Evolutionary conservation across 2,329 filamentous ascomycete genomes (phyloP).

Genomic region (Thyridium curvatum): DNA sequence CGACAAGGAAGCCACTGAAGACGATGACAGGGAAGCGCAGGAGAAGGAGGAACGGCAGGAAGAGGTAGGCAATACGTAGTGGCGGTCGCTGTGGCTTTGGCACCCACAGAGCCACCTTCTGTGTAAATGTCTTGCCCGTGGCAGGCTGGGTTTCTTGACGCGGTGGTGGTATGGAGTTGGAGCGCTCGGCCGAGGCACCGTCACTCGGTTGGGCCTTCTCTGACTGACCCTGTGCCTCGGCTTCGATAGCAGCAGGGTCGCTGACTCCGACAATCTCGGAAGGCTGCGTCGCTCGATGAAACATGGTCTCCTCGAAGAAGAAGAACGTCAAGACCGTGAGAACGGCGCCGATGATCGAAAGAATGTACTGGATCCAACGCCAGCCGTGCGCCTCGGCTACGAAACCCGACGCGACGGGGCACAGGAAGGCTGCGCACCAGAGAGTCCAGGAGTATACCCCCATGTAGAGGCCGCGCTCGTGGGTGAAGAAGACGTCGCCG

Average conservation of each 20-base stretch:
- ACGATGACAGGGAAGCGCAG: conserved; percentile 14
- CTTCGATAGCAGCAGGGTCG: background rate
- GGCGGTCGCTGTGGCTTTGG: too few relatives aligned
- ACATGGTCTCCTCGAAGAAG: conserved; percentile 18
- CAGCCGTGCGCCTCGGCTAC: conserved; percentile 14
- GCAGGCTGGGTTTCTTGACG: too few relatives aligned
- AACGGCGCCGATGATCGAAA: conserved; percentile 9
- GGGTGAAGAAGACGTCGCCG: conserved; percentile 12
- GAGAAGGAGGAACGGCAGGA: conserved; percentile 3
- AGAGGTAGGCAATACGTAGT: too few relatives aligned
- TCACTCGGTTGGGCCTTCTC: too few relatives aligned
- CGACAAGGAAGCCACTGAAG: too few relatives aligned
- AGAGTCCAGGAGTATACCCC: conserved; percentile 14
- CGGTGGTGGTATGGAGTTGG: too few relatives aligned
- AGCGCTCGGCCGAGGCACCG: too few relatives aligned
- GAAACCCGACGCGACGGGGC: conserved; percentile 14
- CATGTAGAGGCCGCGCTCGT: conserved; percentile 11
- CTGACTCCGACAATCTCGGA: too few relatives aligned
- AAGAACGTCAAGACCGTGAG: conserved; percentile 11
- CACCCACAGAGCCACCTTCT: too few relatives aligned
- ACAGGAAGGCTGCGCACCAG: conserved; percentile 16
- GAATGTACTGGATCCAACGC: conserved; percentile 17
- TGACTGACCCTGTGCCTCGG: conserved; percentile 6
- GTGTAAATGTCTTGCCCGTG: too few relatives aligned
- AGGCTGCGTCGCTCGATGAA: conserved; percentile 5